Percentiles rank a stretch among this genome's conserved stretches.
Conservation (phyloP, 1,139 yeast species). For the Pichia sp. region DNA sequence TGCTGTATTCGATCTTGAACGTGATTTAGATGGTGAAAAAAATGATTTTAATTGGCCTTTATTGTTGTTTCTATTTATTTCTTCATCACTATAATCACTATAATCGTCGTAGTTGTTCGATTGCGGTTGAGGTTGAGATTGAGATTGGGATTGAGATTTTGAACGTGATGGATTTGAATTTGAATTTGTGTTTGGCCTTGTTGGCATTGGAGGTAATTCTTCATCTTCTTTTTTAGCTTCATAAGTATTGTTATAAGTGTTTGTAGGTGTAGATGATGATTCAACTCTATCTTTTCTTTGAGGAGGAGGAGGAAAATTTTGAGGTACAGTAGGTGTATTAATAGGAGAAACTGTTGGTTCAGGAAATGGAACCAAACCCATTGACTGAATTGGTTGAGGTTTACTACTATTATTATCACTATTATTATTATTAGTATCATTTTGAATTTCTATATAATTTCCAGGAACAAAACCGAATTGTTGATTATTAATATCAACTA, state of each 20-base stretch:
- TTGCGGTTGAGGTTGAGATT: background rate
- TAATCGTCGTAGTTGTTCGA: background rate
- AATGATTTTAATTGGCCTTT: slow-evolving; percentile 6
- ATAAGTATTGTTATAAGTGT: background rate
- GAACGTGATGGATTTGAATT: background rate
- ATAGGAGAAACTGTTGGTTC: slow-evolving; percentile 16
- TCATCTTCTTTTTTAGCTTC: slow-evolving; percentile 23
- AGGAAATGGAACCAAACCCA: slow-evolving; percentile 16
- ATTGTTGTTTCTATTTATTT: background rate
- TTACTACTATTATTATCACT: too few species aligned
- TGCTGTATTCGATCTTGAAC: slow-evolving; percentile 24
- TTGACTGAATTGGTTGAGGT: too few species aligned
- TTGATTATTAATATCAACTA: slow-evolving; percentile 53
- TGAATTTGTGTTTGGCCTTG: slow-evolving; percentile 35
- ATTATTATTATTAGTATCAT: too few species aligned
- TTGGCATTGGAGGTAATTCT: slow-evolving; percentile 49
- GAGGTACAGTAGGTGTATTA: slow-evolving; percentile 12
- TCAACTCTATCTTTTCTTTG: slow-evolving; percentile 31
- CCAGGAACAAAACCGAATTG: slow-evolving; percentile 91
- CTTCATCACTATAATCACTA: background rate
- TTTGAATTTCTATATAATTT: slow-evolving; percentile 64
- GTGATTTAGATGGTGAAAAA: slow-evolving; percentile 8
- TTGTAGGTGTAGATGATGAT: slow-evolving; percentile 7
- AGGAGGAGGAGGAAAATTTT: slow-evolving; percentile 36
- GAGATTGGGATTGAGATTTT: background rate